Evolutionary conservation across 2,329 filamentous ascomycete genomes (phyloP).

Genomic region (Exophiala sp.): DNA sequence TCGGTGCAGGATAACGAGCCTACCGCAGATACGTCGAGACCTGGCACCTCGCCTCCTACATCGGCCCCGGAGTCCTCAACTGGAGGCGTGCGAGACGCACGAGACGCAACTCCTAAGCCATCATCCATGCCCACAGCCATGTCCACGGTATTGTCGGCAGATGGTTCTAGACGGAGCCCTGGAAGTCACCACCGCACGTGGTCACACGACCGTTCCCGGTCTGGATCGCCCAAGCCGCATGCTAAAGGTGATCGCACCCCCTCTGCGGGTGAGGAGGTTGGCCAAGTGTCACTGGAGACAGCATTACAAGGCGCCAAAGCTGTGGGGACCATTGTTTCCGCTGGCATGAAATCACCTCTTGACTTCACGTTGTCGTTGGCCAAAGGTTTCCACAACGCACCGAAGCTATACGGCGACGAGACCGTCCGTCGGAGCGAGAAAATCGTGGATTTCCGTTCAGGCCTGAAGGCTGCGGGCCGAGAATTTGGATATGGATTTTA

Average conservation of each 20-base stretch:
- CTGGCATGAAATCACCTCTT: slow-evolving; percentile 73
- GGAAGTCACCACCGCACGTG: slow-evolving; percentile 11
- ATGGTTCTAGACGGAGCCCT: slow-evolving; percentile 11
- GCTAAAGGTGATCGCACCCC: slow-evolving; percentile 11
- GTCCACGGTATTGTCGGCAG: slow-evolving; percentile 16
- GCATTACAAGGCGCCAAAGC: slow-evolving; percentile 62
- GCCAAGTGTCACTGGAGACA: slow-evolving; percentile 48
- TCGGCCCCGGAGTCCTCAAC: not conserved
- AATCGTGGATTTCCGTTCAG: slow-evolving; percentile 69
- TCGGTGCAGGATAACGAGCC: slow-evolving; percentile 10
- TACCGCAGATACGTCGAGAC: not conserved
- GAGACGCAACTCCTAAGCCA: slow-evolving; percentile 15
- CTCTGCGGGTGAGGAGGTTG: slow-evolving; percentile 26
- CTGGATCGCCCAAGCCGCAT: slow-evolving; percentile 10
- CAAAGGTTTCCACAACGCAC: slow-evolving; percentile 82
- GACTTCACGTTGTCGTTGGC: slow-evolving; percentile 78
- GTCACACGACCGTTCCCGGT: slow-evolving; percentile 26
- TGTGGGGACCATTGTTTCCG: slow-evolving; percentile 64
- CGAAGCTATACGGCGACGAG: slow-evolving; percentile 76
- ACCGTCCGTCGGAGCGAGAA: slow-evolving; percentile 72
- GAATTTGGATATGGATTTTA: slow-evolving; percentile 72
- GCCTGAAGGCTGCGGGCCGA: slow-evolving; percentile 69
- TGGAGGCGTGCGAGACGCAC: not conserved
- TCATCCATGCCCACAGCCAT: slow-evolving; percentile 16
- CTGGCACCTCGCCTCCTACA: slow-evolving; percentile 1